phyloP scores from a whole-genome alignment of 208 protist genomes.

The Leptomonas pyrrhocoris region DNA sequence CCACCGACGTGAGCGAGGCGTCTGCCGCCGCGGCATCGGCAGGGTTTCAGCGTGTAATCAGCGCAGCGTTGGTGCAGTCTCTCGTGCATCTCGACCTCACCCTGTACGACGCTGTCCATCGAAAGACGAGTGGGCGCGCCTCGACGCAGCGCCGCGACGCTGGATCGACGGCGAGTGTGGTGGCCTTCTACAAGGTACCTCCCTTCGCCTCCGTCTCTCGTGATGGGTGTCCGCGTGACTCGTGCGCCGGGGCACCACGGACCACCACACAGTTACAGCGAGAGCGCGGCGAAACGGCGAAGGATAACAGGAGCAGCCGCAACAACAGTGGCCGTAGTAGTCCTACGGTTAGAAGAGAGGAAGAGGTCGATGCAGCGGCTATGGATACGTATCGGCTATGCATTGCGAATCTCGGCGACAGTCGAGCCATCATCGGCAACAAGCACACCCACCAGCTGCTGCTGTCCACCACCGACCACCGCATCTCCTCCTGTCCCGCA shows the following conservation, averaged over 20 bases:
- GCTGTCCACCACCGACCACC: constrained; percentile 63
- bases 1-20: neutral
- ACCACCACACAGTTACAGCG: neutral
- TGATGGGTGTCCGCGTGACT: too few relatives aligned
- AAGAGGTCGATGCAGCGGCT: neutral
- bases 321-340: too few relatives aligned
- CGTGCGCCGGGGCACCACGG: neutral
- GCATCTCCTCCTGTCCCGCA: constrained; percentile 35
- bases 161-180: constrained; percentile 63
- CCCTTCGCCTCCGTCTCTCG: neutral
- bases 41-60: constrained; percentile 47
- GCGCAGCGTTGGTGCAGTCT: constrained; percentile 65
- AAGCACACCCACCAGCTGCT: constrained; percentile 37
- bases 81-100: constrained; percentile 77
- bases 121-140: neutral
- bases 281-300: neutral
- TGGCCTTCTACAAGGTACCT: constrained; percentile 38
- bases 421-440: constrained; percentile 64
- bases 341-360: too few relatives aligned
- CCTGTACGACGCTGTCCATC: constrained; percentile 40
- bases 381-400: constrained; percentile 39
- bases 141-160: constrained; percentile 23
- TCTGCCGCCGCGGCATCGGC: neutral
- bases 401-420: constrained; percentile 81
- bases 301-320: neutral